These are phyloP conservation scores for Suillus ampliporus DNA, from an alignment of 768 basidiomycete genomes.

Conservation along the genomic window DNA sequence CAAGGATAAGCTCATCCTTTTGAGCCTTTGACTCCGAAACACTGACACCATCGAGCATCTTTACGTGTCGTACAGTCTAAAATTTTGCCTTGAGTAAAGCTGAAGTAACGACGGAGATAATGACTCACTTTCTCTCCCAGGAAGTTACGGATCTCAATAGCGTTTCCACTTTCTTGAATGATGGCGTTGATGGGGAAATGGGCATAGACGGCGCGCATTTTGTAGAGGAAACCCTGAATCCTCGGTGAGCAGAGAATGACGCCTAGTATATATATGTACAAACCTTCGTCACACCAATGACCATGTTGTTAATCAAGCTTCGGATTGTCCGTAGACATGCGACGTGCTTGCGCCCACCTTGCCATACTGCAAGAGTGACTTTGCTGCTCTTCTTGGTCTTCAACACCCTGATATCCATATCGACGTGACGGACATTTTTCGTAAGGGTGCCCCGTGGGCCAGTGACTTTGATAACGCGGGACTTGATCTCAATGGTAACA, in stretches of 20 bases:
- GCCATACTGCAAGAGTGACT: conserved; percentile 95
- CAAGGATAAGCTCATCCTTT: conserved; percentile 93
- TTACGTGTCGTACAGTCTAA: conserved; percentile 91
- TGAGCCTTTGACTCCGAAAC: conserved; percentile 87
- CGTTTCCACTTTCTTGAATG: conserved; percentile 73
- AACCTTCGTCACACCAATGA: conserved; percentile 95
- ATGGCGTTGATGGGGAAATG: conserved; percentile 99
- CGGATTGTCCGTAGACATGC: conserved; percentile 97
- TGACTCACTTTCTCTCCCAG: conserved; percentile 84
- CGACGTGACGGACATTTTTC: conserved; percentile 91
- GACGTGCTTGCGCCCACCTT: conserved; percentile 97
- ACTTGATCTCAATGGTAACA: conserved; percentile 87
- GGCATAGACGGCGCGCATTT: conserved; percentile 99
- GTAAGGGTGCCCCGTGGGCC: conserved; percentile 93
- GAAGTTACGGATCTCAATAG: conserved; percentile 94
- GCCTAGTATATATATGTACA: conserved; percentile 12
- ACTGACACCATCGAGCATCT: conserved; percentile 89
- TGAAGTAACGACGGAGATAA: background rate
- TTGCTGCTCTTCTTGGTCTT: conserved; percentile 70
- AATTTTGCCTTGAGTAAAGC: conserved; percentile 7
- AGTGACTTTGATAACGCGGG: conserved; percentile 88
- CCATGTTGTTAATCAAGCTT: conserved; percentile 96
- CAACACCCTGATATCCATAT: conserved; percentile 90
- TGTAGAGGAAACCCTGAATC: conserved; percentile 94
- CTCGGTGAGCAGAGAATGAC: conserved; percentile 13